Evolutionary conservation across 345 rosid species (phyloP).

Genomic region (Streptanthus diversifolius): DNA sequence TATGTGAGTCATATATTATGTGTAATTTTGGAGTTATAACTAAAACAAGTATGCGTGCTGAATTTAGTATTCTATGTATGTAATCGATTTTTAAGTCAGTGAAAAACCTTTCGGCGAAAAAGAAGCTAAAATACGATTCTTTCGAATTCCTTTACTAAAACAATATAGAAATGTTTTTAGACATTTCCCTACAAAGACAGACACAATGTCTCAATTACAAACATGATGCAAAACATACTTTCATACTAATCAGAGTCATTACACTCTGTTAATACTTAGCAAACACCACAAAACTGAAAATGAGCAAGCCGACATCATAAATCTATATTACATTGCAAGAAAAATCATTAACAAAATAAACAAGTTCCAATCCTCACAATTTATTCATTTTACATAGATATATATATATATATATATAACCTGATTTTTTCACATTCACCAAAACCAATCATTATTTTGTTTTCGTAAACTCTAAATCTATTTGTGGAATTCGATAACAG

Average conservation of each 20-base stretch:
- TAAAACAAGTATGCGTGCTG: too few relatives aligned
- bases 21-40: too few relatives aligned
- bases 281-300: neutral
- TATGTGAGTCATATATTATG: too few relatives aligned
- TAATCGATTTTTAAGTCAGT: too few relatives aligned
- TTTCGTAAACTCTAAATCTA: neutral
- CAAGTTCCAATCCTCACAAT: neutral
- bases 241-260: neutral
- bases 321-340: neutral
- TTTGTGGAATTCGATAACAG: slow-evolving; percentile 25
- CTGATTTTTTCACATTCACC: neutral
- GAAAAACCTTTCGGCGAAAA: too few relatives aligned
- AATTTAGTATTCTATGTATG: too few relatives aligned
- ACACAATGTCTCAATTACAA: neutral
- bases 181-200: neutral
- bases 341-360: neutral
- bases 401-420: too few relatives aligned
- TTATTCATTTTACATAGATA: neutral
- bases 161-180: neutral
- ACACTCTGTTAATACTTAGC: neutral
- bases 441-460: neutral
- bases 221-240: neutral
- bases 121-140: too few relatives aligned
- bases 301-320: neutral
- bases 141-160: neutral